A percentile compares a stretch with the other conserved stretches of the same genome.
Conservation (phyloP, 2,329 filamentous ascomycete species). For the Cladosporium oxysporum region DNA sequence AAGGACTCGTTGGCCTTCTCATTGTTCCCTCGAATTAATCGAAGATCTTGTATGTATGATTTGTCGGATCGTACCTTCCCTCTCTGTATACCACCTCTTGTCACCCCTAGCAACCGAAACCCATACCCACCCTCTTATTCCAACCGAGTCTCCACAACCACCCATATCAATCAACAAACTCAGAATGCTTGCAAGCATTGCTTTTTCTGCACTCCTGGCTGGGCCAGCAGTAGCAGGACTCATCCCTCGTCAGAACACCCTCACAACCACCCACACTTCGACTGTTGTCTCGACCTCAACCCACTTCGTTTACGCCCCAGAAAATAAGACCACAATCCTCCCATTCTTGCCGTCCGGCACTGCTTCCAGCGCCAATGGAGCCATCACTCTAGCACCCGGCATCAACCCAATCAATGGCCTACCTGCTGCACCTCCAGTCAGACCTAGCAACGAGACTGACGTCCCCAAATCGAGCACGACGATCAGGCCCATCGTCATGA, state of each 20-base stretch:
- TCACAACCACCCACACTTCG: conserved; percentile 14
- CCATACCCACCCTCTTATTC: background rate
- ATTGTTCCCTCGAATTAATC: background rate
- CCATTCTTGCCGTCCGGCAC: conserved; percentile 1
- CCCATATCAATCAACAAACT: background rate
- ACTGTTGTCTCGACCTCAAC: conserved; percentile 13
- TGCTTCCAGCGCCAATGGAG: background rate
- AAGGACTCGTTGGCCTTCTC: background rate
- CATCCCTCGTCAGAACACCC: conserved; percentile 15
- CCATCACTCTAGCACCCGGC: background rate
- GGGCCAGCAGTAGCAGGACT: conserved; percentile 17
- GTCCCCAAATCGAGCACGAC: background rate
- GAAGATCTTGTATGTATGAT: conserved; percentile 1
- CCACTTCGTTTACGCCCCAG: background rate
- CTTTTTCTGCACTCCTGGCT: conserved; percentile 19
- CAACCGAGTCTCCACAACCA: background rate
- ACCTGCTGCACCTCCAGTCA: conserved; percentile 2
- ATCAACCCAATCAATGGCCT: conserved; percentile 21
- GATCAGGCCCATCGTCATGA: conserved; percentile 11
- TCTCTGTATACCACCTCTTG: background rate
- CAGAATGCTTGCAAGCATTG: conserved; percentile 7
- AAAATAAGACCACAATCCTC: conserved; percentile 1
- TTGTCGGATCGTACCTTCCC: conserved; percentile 3
- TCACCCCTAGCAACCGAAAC: conserved; percentile 4
- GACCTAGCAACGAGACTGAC: background rate